Evolutionary conservation across 768 basidiomycete species (phyloP).

Genomic region (Phallus indusiatus): DNA sequence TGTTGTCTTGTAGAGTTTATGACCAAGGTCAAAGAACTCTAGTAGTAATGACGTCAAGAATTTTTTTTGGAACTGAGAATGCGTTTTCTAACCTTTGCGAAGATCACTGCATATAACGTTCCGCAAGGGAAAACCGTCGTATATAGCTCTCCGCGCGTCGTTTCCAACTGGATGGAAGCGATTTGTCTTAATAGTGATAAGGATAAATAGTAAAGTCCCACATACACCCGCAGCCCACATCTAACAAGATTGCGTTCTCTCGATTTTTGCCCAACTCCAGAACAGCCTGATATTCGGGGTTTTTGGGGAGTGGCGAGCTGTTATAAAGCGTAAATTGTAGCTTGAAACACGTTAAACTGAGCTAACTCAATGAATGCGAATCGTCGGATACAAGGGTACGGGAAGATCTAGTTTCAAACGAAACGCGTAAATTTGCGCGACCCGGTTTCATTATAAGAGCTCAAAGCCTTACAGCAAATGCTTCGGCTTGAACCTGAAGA

Average conservation of each 20-base stretch:
- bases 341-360: background rate
- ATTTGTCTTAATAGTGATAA: slow-evolving; percentile 18
- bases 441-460: background rate
- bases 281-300: slow-evolving; percentile 16
- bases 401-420: background rate
- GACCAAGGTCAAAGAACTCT: slow-evolving; percentile 27
- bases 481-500: slow-evolving; percentile 23
- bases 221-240: slow-evolving; percentile 39
- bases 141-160: slow-evolving; percentile 7
- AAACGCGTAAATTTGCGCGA: background rate
- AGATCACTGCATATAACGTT: slow-evolving; percentile 11
- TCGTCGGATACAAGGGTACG: slow-evolving; percentile 14
- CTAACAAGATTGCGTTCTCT: slow-evolving; percentile 29
- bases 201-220: background rate
- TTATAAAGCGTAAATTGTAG: background rate
- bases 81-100: slow-evolving; percentile 2
- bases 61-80: background rate
- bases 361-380: slow-evolving; percentile 17
- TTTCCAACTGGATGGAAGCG: slow-evolving; percentile 3
- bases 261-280: slow-evolving; percentile 29
- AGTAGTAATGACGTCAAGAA: background rate
- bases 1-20: slow-evolving; percentile 46
- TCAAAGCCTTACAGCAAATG: slow-evolving; percentile 21
- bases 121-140: slow-evolving; percentile 7
- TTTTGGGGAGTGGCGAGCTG: slow-evolving; percentile 10